Evolutionary conservation across 1,284 basidiomycete genomes (phyloP).

Genomic region (Marasmius tenuissimus): DNA sequence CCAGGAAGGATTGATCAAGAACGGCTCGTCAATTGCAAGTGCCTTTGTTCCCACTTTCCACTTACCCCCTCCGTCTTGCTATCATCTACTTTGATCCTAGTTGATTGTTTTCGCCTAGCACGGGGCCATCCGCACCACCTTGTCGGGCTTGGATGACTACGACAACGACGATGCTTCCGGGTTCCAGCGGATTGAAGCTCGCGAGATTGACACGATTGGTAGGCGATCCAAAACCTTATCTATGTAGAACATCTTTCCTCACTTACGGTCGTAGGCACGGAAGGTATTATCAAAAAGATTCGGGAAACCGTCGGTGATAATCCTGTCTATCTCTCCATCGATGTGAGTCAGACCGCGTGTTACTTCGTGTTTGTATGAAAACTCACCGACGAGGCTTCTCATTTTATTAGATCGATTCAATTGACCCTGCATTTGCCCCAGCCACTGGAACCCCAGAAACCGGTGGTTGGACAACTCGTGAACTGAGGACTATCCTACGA

Average conservation of each 20-base stretch:
- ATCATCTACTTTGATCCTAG: conserved; percentile 66
- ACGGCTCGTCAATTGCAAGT: conserved; percentile 84
- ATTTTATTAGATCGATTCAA: conserved; percentile 58
- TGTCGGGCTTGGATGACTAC: conserved; percentile 72
- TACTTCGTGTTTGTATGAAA: background rate
- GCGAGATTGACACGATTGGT: conserved; percentile 78
- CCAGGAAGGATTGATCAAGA: conserved; percentile 71
- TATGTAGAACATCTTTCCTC: background rate
- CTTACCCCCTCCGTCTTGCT: conserved; percentile 13
- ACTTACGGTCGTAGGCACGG: conserved; percentile 42
- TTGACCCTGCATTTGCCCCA: conserved; percentile 78
- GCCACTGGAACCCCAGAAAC: conserved; percentile 76
- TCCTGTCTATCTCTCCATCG: conserved; percentile 75
- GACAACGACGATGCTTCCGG: conserved; percentile 65
- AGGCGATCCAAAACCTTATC: conserved; percentile 8
- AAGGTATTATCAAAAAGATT: conserved; percentile 71
- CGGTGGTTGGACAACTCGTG: conserved; percentile 76
- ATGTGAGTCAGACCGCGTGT: conserved; percentile 42
- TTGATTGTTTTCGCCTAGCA: conserved; percentile 58
- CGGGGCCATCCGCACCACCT: conserved; percentile 76
- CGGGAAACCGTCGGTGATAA: conserved; percentile 63
- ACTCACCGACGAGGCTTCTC: background rate
- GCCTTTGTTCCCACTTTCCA: conserved; percentile 30
- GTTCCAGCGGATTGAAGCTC: conserved; percentile 71
- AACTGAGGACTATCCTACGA: conserved; percentile 71